A percentile compares a stretch with the other conserved stretches of the same genome.
phyloP scores from a whole-genome alignment of 306 rosid species.

The Begonia masoniana region DNA sequence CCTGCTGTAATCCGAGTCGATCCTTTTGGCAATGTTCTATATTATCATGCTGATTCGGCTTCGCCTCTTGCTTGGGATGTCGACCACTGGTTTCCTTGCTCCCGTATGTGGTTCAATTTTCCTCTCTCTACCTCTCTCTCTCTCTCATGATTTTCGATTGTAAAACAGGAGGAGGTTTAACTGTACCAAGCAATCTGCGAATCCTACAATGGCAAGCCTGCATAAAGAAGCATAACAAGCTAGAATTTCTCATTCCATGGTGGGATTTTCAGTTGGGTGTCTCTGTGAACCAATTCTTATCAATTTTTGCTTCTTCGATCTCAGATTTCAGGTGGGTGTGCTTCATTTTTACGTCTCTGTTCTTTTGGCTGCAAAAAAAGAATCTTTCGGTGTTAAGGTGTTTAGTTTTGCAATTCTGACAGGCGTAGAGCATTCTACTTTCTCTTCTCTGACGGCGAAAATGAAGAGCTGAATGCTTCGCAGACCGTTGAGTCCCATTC shows the following conservation, averaged over 20 bases:
- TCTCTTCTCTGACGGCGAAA: constrained; percentile 70
- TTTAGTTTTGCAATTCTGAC: constrained; percentile 14
- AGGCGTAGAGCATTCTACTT: constrained; percentile 91
- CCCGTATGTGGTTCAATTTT: constrained; percentile 30
- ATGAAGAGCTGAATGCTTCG: constrained; percentile 72
- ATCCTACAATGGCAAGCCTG: constrained; percentile 74
- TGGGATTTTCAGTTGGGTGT: constrained; percentile 94
- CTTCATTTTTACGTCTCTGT: not conserved
- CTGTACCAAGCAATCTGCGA: constrained; percentile 83
- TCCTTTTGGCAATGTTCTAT: constrained; percentile 72
- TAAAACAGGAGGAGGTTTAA: constrained; percentile 83
- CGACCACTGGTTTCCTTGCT: constrained; percentile 97
- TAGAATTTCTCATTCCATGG: constrained; percentile 92
- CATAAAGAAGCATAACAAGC: constrained; percentile 66
- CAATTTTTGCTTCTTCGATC: constrained; percentile 80
- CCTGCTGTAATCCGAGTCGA: constrained; percentile 87
- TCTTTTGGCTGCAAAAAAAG: not conserved
- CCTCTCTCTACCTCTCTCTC: not conserved
- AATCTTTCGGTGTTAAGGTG: not conserved
- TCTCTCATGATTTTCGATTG: constrained; percentile 10
- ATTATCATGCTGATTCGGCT: constrained; percentile 86
- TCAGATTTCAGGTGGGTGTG: constrained; percentile 65
- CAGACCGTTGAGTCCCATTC: constrained; percentile 83
- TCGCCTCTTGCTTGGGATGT: constrained; percentile 98
- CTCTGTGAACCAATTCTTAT: constrained; percentile 82